Evolutionary conservation across 305 asterid genomes (phyloP).

Genomic region (Euphrasia arctica): DNA sequence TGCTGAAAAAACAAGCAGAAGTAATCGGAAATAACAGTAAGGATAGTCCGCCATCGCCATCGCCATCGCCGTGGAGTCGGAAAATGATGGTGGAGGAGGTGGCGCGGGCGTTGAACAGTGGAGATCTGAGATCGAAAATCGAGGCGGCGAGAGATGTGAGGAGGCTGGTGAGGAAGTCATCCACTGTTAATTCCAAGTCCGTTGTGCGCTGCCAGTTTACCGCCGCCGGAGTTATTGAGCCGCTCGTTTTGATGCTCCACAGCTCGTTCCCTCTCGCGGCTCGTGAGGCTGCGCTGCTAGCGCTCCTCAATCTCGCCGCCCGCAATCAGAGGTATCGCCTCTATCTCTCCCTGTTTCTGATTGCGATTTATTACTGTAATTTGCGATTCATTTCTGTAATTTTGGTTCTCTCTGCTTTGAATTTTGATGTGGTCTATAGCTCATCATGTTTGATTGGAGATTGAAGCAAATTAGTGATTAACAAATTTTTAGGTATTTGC

Average conservation of each 20-base stretch:
- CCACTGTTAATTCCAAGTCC: conserved; percentile 53
- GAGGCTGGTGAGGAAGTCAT: conserved; percentile 67
- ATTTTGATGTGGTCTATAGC: too few species aligned
- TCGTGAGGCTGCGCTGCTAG: conserved; percentile 80
- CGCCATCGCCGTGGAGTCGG: conserved; percentile 29
- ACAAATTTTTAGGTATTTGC: background rate
- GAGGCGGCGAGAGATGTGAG: conserved; percentile 84
- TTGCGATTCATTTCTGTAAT: background rate
- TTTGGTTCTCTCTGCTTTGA: too few species aligned
- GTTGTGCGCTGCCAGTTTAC: conserved; percentile 65
- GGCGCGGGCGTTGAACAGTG: conserved; percentile 51
- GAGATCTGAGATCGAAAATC: conserved; percentile 55
- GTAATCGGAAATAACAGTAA: conserved; percentile 24
- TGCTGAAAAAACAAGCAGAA: conserved; percentile 34
- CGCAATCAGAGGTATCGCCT: conserved; percentile 61
- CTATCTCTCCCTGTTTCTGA: background rate
- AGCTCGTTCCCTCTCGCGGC: conserved; percentile 45
- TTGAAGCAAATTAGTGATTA: background rate
- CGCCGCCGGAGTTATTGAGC: conserved; percentile 79
- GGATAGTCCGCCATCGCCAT: conserved; percentile 3
- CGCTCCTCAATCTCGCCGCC: conserved; percentile 90
- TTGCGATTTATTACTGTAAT: background rate
- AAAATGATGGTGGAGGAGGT: conserved; percentile 53
- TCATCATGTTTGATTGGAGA: background rate
- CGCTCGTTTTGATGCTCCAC: conserved; percentile 73